Conservation (phyloP, 2,329 filamentous ascomycete species). For the Penicillium sclerotigenum region DNA sequence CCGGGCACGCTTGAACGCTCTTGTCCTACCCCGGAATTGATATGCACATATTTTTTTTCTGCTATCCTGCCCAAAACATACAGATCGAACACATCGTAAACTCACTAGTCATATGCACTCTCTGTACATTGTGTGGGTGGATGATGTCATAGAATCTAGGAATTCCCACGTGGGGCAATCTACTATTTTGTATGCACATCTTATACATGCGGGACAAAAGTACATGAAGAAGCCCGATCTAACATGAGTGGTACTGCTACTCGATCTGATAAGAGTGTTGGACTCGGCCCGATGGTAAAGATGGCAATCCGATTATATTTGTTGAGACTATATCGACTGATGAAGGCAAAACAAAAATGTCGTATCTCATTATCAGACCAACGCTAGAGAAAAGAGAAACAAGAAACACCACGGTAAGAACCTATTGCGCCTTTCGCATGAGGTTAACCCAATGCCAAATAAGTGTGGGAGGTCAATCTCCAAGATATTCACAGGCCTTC, state of each 20-base stretch:
- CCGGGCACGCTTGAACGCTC: background rate
- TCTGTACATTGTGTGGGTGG: background rate
- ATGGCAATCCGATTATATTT: background rate
- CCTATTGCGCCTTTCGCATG: background rate
- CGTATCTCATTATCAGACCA: conserved; percentile 2
- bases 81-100: background rate
- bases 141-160: background rate
- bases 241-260: background rate
- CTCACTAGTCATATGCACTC: background rate
- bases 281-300: background rate
- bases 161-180: background rate
- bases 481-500: background rate
- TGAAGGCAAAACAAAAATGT: background rate
- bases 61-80: background rate
- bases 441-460: background rate
- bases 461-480: background rate
- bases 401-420: background rate
- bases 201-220: background rate
- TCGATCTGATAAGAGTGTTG: background rate
- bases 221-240: background rate
- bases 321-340: background rate
- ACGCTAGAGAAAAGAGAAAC: background rate
- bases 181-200: background rate
- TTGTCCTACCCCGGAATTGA: background rate
- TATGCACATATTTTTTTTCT: background rate